Evolutionary conservation across 768 basidiomycete species (phyloP).

Genomic region (Goffeauzyma gilvescens): DNA sequence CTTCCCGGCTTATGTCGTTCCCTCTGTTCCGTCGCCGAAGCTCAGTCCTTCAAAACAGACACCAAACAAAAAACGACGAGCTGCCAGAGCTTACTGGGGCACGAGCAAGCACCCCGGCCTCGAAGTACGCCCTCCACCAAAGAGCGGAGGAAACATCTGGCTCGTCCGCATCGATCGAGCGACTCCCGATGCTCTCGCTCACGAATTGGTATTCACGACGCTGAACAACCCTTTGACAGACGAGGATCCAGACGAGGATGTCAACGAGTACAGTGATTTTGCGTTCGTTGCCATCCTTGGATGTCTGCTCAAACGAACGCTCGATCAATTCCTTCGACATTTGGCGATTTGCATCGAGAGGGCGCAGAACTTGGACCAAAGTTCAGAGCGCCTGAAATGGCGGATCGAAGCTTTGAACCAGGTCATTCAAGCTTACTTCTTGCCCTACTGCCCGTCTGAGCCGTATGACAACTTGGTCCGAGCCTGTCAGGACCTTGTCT

Average conservation of each 20-base stretch:
- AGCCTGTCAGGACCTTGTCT: no score
- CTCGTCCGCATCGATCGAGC: constrained; percentile 40
- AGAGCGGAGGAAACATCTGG: background rate
- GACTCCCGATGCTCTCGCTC: constrained; percentile 56
- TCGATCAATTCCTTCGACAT: background rate
- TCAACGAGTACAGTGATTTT: background rate
- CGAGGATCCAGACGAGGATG: background rate
- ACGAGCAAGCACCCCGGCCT: constrained; percentile 55
- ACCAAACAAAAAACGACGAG: constrained; percentile 28
- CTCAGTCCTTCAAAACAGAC: constrained; percentile 27
- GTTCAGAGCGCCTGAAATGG: no score
- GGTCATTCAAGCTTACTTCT: no score
- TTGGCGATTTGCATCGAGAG: background rate
- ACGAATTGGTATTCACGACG: constrained; percentile 64
- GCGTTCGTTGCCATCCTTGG: background rate
- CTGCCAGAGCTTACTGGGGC: constrained; percentile 61
- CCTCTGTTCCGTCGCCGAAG: background rate
- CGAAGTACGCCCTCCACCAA: constrained; percentile 2
- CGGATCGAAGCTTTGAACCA: no score
- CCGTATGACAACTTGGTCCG: no score
- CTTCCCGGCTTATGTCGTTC: constrained; percentile 50
- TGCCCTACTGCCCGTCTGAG: no score
- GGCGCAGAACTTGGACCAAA: no score
- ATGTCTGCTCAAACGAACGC: background rate
- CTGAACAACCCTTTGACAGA: constrained; percentile 35